Percentiles rank a stretch among this genome's conserved stretches.
Conservation (phyloP, 2,329 filamentous ascomycete genomes). For the Thielaviopsis ethacetica region DNA sequence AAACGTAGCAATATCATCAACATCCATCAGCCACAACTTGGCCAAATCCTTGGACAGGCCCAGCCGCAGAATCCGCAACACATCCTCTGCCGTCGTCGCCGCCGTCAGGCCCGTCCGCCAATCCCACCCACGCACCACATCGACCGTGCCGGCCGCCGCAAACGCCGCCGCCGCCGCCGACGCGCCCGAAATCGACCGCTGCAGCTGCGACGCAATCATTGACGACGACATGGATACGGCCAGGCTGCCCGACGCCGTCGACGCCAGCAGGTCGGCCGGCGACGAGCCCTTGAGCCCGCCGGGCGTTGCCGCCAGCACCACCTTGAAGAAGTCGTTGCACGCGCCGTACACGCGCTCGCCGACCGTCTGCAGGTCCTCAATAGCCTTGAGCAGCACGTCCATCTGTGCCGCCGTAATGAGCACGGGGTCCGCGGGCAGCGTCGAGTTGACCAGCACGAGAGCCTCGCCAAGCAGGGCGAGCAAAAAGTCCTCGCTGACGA, state of each 20-base stretch:
- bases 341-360: constrained; percentile 53
- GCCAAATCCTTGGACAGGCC: constrained; percentile 61
- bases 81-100: constrained; percentile 45
- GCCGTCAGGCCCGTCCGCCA: constrained; percentile 64
- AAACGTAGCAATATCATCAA: constrained; percentile 35
- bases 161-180: constrained; percentile 16
- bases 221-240: constrained; percentile 46
- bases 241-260: constrained; percentile 43
- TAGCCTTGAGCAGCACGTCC: constrained; percentile 56
- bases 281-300: constrained; percentile 45
- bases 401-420: constrained; percentile 57
- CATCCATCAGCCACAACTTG: constrained; percentile 50
- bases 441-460: constrained; percentile 50
- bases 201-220: constrained; percentile 47
- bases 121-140: constrained; percentile 49
- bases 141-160: not conserved
- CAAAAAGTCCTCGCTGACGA: constrained; percentile 77
- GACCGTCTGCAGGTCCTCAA: constrained; percentile 68
- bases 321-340: constrained; percentile 62
- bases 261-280: constrained; percentile 51
- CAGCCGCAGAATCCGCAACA: constrained; percentile 56
- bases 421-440: constrained; percentile 16
- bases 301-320: constrained; percentile 51
- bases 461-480: constrained; percentile 72
- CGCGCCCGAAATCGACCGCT: constrained; percentile 40